These are phyloP conservation scores for Angomonas deanei DNA, from an alignment of 208 protist species.

Conservation along the genomic window DNA sequence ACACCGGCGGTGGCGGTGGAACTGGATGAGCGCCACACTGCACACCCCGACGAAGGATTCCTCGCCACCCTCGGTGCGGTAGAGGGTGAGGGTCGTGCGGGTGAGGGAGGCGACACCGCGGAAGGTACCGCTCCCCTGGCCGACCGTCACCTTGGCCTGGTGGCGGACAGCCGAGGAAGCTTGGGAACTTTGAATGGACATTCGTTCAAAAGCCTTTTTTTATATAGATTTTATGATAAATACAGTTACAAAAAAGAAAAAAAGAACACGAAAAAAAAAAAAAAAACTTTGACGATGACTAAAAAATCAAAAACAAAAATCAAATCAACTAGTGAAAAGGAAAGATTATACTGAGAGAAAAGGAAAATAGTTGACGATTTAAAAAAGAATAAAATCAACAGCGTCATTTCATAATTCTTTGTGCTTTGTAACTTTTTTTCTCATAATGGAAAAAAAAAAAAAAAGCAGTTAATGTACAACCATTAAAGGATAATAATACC, in stretches of 20 bases:
- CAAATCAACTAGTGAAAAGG: slow-evolving; percentile 4
- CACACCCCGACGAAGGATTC: slow-evolving; percentile 64
- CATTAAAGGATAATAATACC: no score
- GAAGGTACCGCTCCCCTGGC: slow-evolving; percentile 33
- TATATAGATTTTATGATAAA: slow-evolving; percentile 11
- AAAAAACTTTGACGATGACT: slow-evolving; percentile 9
- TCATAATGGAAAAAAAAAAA: no score
- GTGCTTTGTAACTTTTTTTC: neutral
- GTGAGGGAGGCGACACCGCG: slow-evolving; percentile 46
- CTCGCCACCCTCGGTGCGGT: slow-evolving; percentile 27
- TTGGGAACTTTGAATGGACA: no score
- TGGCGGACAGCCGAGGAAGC: slow-evolving; percentile 18
- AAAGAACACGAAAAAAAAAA: slow-evolving; percentile 11
- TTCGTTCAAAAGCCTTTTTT: no score
- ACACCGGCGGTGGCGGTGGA: slow-evolving; percentile 34
- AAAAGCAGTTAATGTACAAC: no score
- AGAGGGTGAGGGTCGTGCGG: slow-evolving; percentile 49
- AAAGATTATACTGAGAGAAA: slow-evolving; percentile 14
- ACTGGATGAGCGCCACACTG: slow-evolving; percentile 53
- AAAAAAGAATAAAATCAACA: slow-evolving; percentile 10
- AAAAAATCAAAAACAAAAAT: slow-evolving; percentile 13
- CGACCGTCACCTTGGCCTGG: slow-evolving; percentile 38
- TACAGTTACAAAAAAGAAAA: slow-evolving; percentile 2
- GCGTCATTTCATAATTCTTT: neutral
- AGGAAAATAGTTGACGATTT: slow-evolving; percentile 10